Percentiles rank a stretch among this genome's conserved stretches.
Evolutionary conservation across 2,329 filamentous ascomycete species (phyloP).

Genomic region (Cryphonectria carpinicola): DNA sequence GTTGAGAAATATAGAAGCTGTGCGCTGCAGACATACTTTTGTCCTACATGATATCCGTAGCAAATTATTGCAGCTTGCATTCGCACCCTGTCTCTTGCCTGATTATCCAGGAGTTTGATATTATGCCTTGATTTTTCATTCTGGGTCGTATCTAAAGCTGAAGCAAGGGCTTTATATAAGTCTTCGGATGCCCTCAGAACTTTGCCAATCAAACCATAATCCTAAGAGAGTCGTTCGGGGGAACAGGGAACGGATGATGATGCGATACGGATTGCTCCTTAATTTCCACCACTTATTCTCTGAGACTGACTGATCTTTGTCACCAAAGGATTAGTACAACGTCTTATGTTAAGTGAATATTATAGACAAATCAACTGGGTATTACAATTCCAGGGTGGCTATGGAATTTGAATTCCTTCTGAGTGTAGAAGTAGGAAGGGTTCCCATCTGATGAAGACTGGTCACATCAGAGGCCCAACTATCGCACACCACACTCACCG

Average conservation of each 20-base stretch:
- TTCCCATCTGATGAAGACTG: background rate
- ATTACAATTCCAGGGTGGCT: background rate
- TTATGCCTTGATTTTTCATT: background rate
- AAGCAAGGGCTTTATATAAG: slow-evolving; percentile 18
- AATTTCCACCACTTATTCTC: slow-evolving; percentile 7
- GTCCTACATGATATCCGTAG: background rate
- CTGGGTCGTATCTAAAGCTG: background rate
- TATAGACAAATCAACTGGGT: background rate
- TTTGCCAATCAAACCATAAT: slow-evolving; percentile 11
- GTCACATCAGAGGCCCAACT: background rate
- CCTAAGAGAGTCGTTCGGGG: background rate
- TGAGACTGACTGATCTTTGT: background rate
- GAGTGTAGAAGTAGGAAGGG: background rate
- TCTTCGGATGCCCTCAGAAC: slow-evolving; percentile 18
- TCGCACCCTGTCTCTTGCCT: background rate
- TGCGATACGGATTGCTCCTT: background rate
- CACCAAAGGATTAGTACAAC: background rate
- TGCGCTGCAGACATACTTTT: background rate
- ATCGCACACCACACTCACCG: background rate
- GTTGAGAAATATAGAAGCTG: background rate
- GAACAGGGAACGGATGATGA: background rate
- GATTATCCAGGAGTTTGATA: slow-evolving; percentile 18
- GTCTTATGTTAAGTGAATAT: background rate
- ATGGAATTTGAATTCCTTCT: background rate
- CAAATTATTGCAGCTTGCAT: slow-evolving; percentile 21